phyloP scores from a whole-genome alignment of 106 monocot species.

The Gastrodia elata region DNA sequence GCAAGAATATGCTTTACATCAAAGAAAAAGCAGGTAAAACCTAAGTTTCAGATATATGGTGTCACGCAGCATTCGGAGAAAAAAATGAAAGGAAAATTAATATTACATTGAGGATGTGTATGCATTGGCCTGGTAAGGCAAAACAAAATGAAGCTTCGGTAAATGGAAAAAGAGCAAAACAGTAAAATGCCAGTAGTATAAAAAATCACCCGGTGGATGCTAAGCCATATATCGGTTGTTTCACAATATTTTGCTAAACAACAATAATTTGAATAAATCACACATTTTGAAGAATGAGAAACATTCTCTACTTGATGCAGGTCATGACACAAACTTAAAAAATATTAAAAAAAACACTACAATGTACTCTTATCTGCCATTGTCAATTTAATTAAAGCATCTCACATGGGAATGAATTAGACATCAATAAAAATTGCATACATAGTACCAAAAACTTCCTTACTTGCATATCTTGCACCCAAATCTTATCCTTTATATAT shows the following conservation, averaged over 20 bases:
- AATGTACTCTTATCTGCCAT: no score
- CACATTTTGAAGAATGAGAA: no score
- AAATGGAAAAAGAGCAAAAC: background rate
- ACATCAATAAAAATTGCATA: no score
- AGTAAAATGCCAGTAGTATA: background rate
- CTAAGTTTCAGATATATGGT: background rate
- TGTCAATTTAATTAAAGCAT: no score
- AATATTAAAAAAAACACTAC: no score
- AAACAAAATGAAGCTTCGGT: background rate
- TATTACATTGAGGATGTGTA: background rate
- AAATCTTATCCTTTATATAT: no score
- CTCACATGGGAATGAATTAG: no score
- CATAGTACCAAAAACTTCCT: no score
- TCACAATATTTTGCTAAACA: background rate
- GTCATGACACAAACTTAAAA: no score
- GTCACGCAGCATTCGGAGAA: background rate
- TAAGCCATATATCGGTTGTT: background rate
- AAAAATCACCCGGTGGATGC: background rate
- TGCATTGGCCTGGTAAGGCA: background rate
- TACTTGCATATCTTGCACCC: no score
- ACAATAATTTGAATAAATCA: no score
- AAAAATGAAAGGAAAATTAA: background rate
- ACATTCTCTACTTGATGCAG: no score
- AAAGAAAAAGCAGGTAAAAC: background rate
- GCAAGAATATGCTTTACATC: background rate